Evolutionary conservation across 176 grass and related monocot genomes (phyloP), one percentile per base, ranked within the genome.

Genomic region (Carex kokanica): DNA sequence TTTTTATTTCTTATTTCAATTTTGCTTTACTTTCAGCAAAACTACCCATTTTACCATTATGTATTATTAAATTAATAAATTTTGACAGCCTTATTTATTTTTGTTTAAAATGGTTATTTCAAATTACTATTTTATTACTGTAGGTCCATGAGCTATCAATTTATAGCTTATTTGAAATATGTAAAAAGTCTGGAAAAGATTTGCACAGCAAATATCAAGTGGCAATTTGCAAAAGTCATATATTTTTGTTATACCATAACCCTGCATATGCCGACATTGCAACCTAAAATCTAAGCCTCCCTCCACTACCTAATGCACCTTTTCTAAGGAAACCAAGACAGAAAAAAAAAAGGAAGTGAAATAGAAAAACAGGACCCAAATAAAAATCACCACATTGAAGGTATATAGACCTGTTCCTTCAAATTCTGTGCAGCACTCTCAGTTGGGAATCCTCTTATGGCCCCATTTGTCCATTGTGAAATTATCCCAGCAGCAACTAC

Each of bases 341-440:
- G 17, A 40, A 9, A 45, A 9, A 45, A 47, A 47, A 47, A 11
- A 47, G 2, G 2, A 61, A 61, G 59, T 24, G 7, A 69, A 69
- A n/a, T 14, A 18, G 0, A 38, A 68, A 53, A 74, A 10, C 71
- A 52, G 16, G 43, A 15, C 11, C 11, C 5, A 27, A 24, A 18
- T 49, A 86, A 86, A 61, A 12, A 53, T 90, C 78, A 98, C 96
- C 96, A 98, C 89, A 95, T 90, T 63, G 96, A 91, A 88, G 91
- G 96, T 79, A 98, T 88, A 81, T 95, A 98, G 36, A 95, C 89
- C 90, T 94, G 88, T 88, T 98, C 92, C 89, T 98, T 98, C 83
- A 98, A 70, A 83, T 98, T 98, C 75, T 95, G 89, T 23, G 89
- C 47, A 47, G 95, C 93, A 86, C 91, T 91, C 86, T 98, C 95